Base-by-base conservation (phyloP, 495 filamentous ascomycete genomes). In the Penicillium flavigenum region DNA sequence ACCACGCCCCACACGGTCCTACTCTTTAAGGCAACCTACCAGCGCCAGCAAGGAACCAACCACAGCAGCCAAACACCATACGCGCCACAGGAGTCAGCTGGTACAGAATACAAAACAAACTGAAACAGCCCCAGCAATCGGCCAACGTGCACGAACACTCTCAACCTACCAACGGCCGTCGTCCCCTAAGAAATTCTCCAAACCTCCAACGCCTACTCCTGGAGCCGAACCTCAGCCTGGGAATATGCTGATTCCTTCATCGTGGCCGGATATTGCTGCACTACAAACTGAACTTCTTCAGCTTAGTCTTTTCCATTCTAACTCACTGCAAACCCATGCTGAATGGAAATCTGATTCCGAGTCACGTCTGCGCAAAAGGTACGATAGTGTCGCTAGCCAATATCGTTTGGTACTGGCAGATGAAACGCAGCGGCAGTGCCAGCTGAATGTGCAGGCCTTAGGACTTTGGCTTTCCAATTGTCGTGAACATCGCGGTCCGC, bases 231-330 rank as follows among this genome's bases (percentile, higher is more conserved):
- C 54, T 14, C 56, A 59, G 8, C 11, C 63, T 19, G 52, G 64
- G 44, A 44, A 55, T 29, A 47, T 61, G 16, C 52, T 73, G 38
- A 67, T 70, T 17, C 60, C 67, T 24, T 81, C 51, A 2, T 80
- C 83, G 1, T 73, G 68, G 70, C 81, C 84, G 48, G 86, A 89
- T 64, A 81, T 80, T 5, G 76, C 81, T 39, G 76, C 81, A 20
- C 63, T 90, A 29, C 88, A 91, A 64, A 84, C 85, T 0, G 87
- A 92, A 63, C 77, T 94, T 20, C 73, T 91, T 22, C 88, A 91
- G 64, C 72, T 92, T 5, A 83, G 85, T 64, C 74, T 92, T 10
- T 72, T 92, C 12, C 87, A 90, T 72, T 79, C 76, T 10, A 67
- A 68, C 8, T 68, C 70, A 10, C 42, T 72, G 16, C 67, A 71